phyloP scores from a whole-genome alignment of 1,139 yeast species.

The Nakaseomyces uthaithaninus region DNA sequence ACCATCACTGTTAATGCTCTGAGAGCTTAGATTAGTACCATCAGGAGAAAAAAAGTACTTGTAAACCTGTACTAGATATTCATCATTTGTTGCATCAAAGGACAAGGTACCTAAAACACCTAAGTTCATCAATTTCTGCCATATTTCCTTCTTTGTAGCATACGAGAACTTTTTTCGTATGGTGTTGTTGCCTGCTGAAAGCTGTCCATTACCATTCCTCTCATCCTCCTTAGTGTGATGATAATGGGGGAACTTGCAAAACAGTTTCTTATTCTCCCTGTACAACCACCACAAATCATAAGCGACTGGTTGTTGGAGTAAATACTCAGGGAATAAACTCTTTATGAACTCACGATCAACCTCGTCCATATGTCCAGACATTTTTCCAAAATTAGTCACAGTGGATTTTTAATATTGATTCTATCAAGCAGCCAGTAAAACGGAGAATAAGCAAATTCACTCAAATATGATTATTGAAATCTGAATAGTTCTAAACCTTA shows the following conservation, averaged over 20 bases:
- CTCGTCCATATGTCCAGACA: slow-evolving; percentile 8
- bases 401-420: no score
- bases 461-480: no score
- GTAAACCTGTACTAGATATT: slow-evolving; percentile 28
- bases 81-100: slow-evolving; percentile 27
- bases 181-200: background rate
- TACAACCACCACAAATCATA: slow-evolving; percentile 25
- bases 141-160: slow-evolving; percentile 25
- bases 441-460: no score
- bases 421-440: no score
- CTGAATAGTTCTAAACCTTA: no score
- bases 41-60: slow-evolving; percentile 25
- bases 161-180: slow-evolving; percentile 12
- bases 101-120: slow-evolving; percentile 31
- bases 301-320: slow-evolving; percentile 30
- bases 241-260: slow-evolving; percentile 19
- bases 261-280: slow-evolving; percentile 23
- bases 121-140: slow-evolving; percentile 28
- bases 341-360: slow-evolving; percentile 23
- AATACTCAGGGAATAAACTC: slow-evolving; percentile 26
- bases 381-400: background rate
- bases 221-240: slow-evolving; percentile 8
- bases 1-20: slow-evolving; percentile 5
- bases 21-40: slow-evolving; percentile 12
- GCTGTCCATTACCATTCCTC: no score